Base-by-base conservation (phyloP, 768 basidiomycete genomes). In the Atractiella rhizophila region DNA sequence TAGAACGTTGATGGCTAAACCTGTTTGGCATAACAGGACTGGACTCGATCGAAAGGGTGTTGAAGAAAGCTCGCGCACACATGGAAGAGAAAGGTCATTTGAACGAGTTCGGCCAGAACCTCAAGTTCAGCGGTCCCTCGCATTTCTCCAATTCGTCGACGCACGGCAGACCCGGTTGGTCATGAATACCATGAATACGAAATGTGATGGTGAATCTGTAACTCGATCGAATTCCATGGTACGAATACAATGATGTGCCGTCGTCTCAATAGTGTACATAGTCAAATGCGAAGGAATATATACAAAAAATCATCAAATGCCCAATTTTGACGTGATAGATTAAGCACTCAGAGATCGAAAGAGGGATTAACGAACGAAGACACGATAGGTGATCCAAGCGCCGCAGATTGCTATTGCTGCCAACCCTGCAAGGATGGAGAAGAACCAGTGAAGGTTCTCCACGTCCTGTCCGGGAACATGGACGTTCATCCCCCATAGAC, bases 391-490 rank as follows among this genome's bases (percentile, higher is more conserved):
- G 20, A 54, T 54, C 51, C 53, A 60, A 37, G 57, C 55, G 25
- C 47, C 46, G 26, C 29, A 31, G n/a, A 48, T 46, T 8, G 82
- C 88, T 57, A 96, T 79, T 0, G 71, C 72, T 2, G 71, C 70
- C 1, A 96, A 67, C 26, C 64, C 66, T 0, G 72, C 78, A 12
- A 96, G 73, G 48, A 94, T 91, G 13, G 76, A 71, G 28, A 68
- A 61, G 56, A 96, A 96, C 52, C 55, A 53, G 10, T 44, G 37
- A 2, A 53, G 41, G 35, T 43, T 44, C 20, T 50, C 44, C 9
- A 68, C 58, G 37, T 69, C 71, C 54, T 91, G 67, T 0, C 85
- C 85, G 0, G 91, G 91, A 1, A 98, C 91, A 49, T 78, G 77
- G 0, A 96, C 86, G 63, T 96, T 98, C 88, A 94, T 96, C 11